Percentiles rank a stretch among this genome's conserved stretches.
Conservation (phyloP, 148 eudicot genomes). For the Cornus controversa region DNA sequence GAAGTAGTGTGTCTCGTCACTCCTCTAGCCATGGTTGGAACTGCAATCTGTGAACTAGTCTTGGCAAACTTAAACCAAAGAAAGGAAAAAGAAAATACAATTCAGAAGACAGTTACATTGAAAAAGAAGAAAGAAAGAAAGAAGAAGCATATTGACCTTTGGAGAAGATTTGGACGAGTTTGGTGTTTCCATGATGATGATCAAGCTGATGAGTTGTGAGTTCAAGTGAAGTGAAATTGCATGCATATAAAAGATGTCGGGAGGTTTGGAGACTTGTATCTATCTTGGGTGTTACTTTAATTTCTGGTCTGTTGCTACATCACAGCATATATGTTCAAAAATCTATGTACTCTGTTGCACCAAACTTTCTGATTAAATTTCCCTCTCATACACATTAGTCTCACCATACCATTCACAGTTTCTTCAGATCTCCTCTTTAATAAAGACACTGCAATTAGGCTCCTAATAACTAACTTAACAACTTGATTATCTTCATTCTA, state of each 20-base stretch:
- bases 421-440: constrained; percentile 21
- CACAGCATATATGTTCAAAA: constrained; percentile 25
- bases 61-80: constrained; percentile 28
- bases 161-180: constrained; percentile 45
- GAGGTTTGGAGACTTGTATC: constrained; percentile 45
- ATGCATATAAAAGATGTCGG: not conserved
- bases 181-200: constrained; percentile 62
- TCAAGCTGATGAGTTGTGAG: not conserved
- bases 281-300: constrained; percentile 14
- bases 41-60: constrained; percentile 28
- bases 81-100: constrained; percentile 1
- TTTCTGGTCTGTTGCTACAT: constrained; percentile 41
- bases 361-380: constrained; percentile 74
- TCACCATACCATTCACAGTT: not conserved
- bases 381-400: constrained; percentile 28
- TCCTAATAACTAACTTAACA: not conserved
- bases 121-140: not conserved
- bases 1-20: constrained; percentile 22
- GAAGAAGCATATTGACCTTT: constrained; percentile 38
- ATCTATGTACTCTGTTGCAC: constrained; percentile 38
- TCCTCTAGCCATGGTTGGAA: constrained; percentile 27
- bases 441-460: not conserved
- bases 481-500: not conserved
- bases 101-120: not conserved
- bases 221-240: constrained; percentile 3